phyloP scores from a whole-genome alignment of 2,329 filamentous ascomycete species.

The Xylaria sp. region DNA sequence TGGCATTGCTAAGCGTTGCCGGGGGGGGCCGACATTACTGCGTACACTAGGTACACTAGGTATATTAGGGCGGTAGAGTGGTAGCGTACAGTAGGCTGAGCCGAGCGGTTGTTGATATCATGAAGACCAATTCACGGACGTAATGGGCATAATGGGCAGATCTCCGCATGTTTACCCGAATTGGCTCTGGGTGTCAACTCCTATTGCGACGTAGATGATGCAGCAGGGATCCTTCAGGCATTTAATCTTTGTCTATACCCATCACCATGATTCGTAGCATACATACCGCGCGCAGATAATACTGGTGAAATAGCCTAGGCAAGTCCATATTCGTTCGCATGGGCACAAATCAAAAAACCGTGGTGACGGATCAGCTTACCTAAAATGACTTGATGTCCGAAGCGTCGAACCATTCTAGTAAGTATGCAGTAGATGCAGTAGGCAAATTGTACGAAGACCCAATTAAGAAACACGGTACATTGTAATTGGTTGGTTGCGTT shows the following conservation, averaged over 20 bases:
- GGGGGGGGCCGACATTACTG: neutral
- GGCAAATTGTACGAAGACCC: constrained; percentile 5
- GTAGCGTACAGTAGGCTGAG: constrained; percentile 35
- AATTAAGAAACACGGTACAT: constrained; percentile 14
- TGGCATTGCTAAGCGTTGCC: constrained; percentile 35
- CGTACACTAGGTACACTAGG: neutral
- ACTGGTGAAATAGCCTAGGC: neutral
- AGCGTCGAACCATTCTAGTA: constrained; percentile 5
- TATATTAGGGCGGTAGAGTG: neutral
- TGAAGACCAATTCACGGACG: constrained; percentile 34
- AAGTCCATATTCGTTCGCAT: constrained; percentile 18
- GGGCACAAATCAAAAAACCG: constrained; percentile 31
- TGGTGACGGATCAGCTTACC: constrained; percentile 23
- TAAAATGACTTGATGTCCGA: constrained; percentile 12
- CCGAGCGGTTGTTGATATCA: constrained; percentile 26
- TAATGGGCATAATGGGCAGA: constrained; percentile 37
- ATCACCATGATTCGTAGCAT: neutral
- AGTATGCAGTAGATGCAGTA: neutral
- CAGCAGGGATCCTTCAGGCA: constrained; percentile 16
- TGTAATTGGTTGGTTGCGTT: constrained; percentile 1
- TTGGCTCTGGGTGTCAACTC: neutral
- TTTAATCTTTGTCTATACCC: neutral
- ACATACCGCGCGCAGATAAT: no score
- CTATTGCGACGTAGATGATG: constrained; percentile 13
- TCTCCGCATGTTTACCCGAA: constrained; percentile 5